Percentiles rank a stretch among this genome's conserved stretches.
phyloP scores from a whole-genome alignment of 2,329 filamentous ascomycete genomes.

The Cercospora sp. region DNA sequence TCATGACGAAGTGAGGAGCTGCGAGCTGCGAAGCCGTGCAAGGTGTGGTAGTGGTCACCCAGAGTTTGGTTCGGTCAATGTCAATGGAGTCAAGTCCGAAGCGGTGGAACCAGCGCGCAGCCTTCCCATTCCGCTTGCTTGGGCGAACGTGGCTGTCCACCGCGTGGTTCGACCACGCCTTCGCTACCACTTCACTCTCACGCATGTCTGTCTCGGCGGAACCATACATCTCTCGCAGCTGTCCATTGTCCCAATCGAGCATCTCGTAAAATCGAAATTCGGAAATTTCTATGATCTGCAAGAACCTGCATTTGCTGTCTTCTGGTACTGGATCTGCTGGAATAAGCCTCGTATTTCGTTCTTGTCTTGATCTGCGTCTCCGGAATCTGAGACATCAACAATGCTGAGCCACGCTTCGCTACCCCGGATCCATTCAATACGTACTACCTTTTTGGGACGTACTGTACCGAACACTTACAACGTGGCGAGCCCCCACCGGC shows the following conservation, averaged over 20 bases:
- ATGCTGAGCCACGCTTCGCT: neutral
- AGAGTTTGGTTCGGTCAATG: neutral
- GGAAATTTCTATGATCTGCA: neutral
- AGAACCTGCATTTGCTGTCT: neutral
- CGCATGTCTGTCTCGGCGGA: neutral
- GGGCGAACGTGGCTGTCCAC: neutral
- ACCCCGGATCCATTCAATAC: neutral
- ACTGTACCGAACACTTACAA: neutral
- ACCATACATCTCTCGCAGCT: neutral
- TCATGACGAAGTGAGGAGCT: neutral
- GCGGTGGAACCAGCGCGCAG: neutral
- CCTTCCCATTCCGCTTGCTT: neutral
- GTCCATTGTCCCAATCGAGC: neutral
- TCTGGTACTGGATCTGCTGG: neutral
- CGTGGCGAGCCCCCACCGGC: neutral
- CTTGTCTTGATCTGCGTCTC: neutral
- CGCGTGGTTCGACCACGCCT: neutral
- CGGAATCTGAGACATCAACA: neutral
- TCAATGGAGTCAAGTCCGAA: neutral
- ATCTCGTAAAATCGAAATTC: neutral
- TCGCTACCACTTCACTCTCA: neutral
- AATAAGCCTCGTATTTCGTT: neutral
- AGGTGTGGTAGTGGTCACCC: neutral
- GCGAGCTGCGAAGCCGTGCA: neutral
- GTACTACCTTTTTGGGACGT: neutral